Percentiles rank a stretch among this genome's conserved stretches.
These are phyloP conservation scores for Amauroascus verrucosus DNA, from an alignment of 2,329 filamentous ascomycete genomes.

Conservation along the genomic window DNA sequence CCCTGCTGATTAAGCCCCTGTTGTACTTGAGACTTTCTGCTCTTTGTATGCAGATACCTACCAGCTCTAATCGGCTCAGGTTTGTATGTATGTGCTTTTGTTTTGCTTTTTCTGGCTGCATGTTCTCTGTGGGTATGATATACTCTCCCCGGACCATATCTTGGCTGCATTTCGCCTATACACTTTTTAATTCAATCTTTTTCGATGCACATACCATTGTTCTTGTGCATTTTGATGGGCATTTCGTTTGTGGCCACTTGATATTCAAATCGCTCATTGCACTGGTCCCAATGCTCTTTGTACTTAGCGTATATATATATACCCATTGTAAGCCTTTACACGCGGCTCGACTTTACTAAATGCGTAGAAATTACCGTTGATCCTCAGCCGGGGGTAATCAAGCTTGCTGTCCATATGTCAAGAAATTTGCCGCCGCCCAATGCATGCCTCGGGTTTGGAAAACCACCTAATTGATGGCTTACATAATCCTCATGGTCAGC, in stretches of 20 bases:
- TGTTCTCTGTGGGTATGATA: not conserved
- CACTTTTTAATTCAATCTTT: constrained; percentile 2
- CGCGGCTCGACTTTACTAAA: not conserved
- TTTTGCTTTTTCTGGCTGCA: not conserved
- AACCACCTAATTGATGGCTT: not conserved
- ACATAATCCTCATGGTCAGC: not conserved
- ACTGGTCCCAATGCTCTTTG: not conserved
- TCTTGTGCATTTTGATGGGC: not conserved
- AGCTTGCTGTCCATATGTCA: too few relatives aligned
- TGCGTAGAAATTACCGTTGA: too few relatives aligned
- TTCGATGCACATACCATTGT: not conserved
- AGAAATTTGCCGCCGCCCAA: too few relatives aligned
- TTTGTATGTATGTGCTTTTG: constrained; percentile 1
- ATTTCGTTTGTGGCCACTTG: not conserved
- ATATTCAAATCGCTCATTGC: not conserved
- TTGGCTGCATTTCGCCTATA: not conserved
- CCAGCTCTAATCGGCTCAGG: not conserved
- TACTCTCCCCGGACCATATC: not conserved
- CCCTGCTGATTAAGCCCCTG: not conserved
- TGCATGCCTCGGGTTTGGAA: too few relatives aligned
- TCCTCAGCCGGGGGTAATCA: too few relatives aligned
- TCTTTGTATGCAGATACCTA: not conserved
- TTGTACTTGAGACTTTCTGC: not conserved
- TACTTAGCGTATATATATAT: constrained; percentile 4
- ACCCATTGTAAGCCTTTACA: not conserved